Evolutionary conservation across 768 basidiomycete species (phyloP), one percentile per base, ranked within the genome.

Genomic region (Hericium rajendrae): DNA sequence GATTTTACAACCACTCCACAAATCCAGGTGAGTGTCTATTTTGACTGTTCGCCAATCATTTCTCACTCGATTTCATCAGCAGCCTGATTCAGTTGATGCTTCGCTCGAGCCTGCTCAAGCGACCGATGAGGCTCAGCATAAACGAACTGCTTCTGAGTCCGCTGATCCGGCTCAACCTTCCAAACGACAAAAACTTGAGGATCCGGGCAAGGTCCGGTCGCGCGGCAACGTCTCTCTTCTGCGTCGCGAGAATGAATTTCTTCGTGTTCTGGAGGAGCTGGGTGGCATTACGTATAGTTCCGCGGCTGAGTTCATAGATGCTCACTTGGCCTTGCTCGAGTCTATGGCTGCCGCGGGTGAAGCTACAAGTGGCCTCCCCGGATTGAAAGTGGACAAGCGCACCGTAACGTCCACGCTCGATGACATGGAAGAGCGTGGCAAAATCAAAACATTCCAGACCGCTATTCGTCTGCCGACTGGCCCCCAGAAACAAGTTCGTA

Each of bases 161-260:
- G 32, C 55, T 4, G 40, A 51, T 2, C 20, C 57, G 2, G 60
- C 59, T 49, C 62, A 60, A 5, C 16, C 48, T 12, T 48, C 53
- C 24, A 64, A 64, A 20, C 46, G 62, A 12, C 52, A 55, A 15
- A 65, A 62, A 56, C 48, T 57, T 12, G 54, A 55, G 28, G 62
- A 58, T 26, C 55, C 54, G 37, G 53, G 20, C 18, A 43, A 37
- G 54, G 41, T 39, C 6, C 67, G 70, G 32, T 58, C 71, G 28
- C 79, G 77, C 60, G 74, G 81, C 51, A 94, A 92, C 61, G 80
- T 93, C 24, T 88, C 91, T 15, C 78, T 85, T 57, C 72, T 90
- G 43, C 82, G 88, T 3, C 81, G 91, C 20, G 89, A 93, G 72
- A 89, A 87, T 59, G 91, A 94, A 68, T 68, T 93, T 51, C 66